phyloP scores from a whole-genome alignment of 768 basidiomycete species.

The Gloeostereum incarnatum region DNA sequence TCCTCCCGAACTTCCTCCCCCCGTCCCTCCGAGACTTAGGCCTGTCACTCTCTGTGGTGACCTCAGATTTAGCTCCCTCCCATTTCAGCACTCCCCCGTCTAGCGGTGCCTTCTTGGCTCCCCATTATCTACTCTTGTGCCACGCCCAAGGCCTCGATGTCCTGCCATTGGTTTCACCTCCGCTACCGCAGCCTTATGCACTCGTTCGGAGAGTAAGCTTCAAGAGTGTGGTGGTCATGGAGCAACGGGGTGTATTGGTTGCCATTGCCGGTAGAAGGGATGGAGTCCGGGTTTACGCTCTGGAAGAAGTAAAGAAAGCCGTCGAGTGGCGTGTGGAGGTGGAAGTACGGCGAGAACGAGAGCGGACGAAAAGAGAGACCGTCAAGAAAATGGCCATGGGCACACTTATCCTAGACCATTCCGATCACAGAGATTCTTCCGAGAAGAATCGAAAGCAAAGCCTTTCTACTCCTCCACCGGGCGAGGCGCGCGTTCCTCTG shows the following conservation, averaged over 20 bases:
- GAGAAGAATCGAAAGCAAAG: constrained; percentile 41
- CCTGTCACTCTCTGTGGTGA: constrained; percentile 58
- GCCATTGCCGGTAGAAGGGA: constrained; percentile 83
- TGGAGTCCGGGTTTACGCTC: constrained; percentile 81
- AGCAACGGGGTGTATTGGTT: constrained; percentile 84
- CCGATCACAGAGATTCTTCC: constrained; percentile 27
- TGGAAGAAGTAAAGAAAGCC: constrained; percentile 79
- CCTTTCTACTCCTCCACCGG: constrained; percentile 37
- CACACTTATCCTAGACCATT: constrained; percentile 18
- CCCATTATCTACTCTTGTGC: constrained; percentile 76
- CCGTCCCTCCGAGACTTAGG: constrained; percentile 73
- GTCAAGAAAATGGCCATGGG: constrained; percentile 41
- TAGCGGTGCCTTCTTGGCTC: constrained; percentile 72
- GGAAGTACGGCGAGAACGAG: constrained; percentile 67
- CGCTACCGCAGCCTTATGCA: constrained; percentile 68
- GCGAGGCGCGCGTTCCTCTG: constrained; percentile 21
- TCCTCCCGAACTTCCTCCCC: constrained; percentile 60
- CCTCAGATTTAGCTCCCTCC: constrained; percentile 59
- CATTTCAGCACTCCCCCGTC: constrained; percentile 72
- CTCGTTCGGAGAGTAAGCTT: constrained; percentile 76
- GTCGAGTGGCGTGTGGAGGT: constrained; percentile 85
- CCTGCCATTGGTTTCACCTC: constrained; percentile 69
- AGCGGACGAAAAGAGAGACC: constrained; percentile 59
- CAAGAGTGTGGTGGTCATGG: constrained; percentile 88
- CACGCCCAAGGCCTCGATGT: constrained; percentile 84